Base-by-base conservation (phyloP, 164 flowering plant genomes). In the Piper betle region DNA sequence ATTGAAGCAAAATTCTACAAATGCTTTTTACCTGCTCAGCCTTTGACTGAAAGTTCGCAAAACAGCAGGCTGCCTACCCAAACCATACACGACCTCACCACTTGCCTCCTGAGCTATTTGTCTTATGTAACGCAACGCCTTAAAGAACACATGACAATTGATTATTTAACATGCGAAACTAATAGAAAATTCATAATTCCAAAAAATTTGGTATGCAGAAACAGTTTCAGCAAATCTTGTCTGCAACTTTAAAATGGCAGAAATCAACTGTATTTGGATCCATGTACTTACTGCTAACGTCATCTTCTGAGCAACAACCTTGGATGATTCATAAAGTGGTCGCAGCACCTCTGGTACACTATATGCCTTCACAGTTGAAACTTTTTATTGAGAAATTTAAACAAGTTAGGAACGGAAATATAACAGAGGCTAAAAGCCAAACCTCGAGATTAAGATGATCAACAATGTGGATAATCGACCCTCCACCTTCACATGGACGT, bases 31-130 rank as follows among this genome's bases (percentile, higher is more conserved):
- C 98, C 97, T 85, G 88, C 83, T 84, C 71, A 92, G 71, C 72
- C 91, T 78, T 78, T 89, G 97, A 77, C 96, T 89, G 66, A 89
- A 92, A 59, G 89, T 83, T 64, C 98, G 81, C 37, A 92, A 74
- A 67, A 92, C 93, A 71, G 98, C 94, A 4, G 98, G 98, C 70
- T 92, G 98, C 76, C 97, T 81, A 48, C 98, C 96, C 68, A 86
- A 70, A 65, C 89, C 79, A 76, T 87, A 89, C n/a, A 82, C 85
- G 38, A 83, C 88, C 64, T 92, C 98, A 13, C 96, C 91, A 66
- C 86, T 89, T 6, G 86, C 79, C 75, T 92, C 98, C 60, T 87
- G 97, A 20, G 97, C 97, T 67, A 92, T 79, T 78, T 92, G 98
- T 69, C 96, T 72, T 53, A 87, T 70, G 70, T 84, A 82, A 52